Base-by-base conservation (phyloP, 768 basidiomycete genomes). In the Pholiota microspora region DNA sequence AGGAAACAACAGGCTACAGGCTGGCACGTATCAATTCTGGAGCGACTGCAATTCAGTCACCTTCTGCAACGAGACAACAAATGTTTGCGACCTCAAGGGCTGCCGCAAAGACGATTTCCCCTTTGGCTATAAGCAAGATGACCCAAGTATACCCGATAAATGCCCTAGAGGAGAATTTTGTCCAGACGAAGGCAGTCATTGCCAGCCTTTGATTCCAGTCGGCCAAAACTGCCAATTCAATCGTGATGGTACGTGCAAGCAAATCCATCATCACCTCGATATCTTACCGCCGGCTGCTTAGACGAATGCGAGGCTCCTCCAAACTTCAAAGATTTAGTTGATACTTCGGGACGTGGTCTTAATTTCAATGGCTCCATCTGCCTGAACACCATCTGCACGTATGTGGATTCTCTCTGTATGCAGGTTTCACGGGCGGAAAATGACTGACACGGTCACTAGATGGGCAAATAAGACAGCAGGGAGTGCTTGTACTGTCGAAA, bases 281-380 rank as follows among this genome's bases (percentile, higher is more conserved):
- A 35, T 49, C 50, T 45, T 21, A 23, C 31, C 57, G n/a, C n/a
- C 49, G 15, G 9, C 54, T 28, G 0, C 23, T 2, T 61, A 94
- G 94, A 96, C 62, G 79, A 93, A 71, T 94, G 92, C 63, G 74
- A 79, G 62, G 74, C 75, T 0, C 89, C 92, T 5, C 78, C 83
- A 4, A 87, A 93, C 64, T 81, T 72, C 61, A 69, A 69, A 53
- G 80, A 87, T 7, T 76, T 89, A 21, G 73, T 77, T 10, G 91
- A 94, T 61, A 77, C 69, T 13, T 81, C 77, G 34, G 83, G 84
- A 16, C 79, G 81, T 18, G 86, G 88, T 32, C 80, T 83, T 35
- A 88, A 94, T 68, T 73, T 84, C 57, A 92, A 95, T 63, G 92
- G 92, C 25, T 83, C 89, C 2, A 77, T 94, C 16, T 95, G 94